phyloP scores from a whole-genome alignment of 352 stramenopile genomes.

The Phytopythium delawarense region DNA sequence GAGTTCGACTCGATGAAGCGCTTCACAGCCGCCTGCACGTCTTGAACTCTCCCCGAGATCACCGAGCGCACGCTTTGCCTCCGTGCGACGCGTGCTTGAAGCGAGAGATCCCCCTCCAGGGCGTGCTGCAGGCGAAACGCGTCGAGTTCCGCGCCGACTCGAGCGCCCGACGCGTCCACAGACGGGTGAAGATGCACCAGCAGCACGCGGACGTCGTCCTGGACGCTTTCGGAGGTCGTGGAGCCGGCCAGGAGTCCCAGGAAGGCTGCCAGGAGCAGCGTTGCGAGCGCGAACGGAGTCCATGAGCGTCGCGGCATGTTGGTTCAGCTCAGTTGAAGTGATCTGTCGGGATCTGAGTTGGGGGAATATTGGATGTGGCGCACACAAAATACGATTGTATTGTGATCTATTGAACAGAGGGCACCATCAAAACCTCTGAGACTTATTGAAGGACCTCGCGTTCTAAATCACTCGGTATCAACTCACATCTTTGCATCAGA shows the following conservation, averaged over 20 bases:
- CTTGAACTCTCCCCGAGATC: slow-evolving; percentile 10
- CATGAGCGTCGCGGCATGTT: not conserved
- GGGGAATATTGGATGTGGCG: not conserved
- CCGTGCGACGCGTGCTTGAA: slow-evolving; percentile 6
- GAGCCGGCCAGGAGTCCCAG: not conserved
- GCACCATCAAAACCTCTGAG: not conserved
- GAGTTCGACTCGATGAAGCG: slow-evolving; percentile 21
- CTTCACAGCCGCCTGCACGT: slow-evolving; percentile 19
- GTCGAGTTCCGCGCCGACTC: not conserved
- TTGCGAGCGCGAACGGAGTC: not conserved
- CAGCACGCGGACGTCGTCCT: slow-evolving; percentile 7
- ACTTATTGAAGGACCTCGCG: not conserved
- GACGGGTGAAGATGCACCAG: slow-evolving; percentile 43
- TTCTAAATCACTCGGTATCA: slow-evolving; percentile 2
- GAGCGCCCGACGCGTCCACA: slow-evolving; percentile 8
- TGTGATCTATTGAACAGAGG: not conserved
- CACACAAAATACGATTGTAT: not conserved
- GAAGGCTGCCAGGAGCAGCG: not conserved
- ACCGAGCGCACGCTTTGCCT: slow-evolving; percentile 16
- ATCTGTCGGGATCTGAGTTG: not conserved
- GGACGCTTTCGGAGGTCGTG: not conserved
- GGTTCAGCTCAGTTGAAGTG: not conserved
- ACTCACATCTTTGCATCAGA: not conserved
- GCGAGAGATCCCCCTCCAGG: not conserved
- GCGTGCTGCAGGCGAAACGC: not conserved